These are phyloP conservation scores for Candida krabiensis DNA, from an alignment of 805 yeast genomes.

Conservation along the genomic window DNA sequence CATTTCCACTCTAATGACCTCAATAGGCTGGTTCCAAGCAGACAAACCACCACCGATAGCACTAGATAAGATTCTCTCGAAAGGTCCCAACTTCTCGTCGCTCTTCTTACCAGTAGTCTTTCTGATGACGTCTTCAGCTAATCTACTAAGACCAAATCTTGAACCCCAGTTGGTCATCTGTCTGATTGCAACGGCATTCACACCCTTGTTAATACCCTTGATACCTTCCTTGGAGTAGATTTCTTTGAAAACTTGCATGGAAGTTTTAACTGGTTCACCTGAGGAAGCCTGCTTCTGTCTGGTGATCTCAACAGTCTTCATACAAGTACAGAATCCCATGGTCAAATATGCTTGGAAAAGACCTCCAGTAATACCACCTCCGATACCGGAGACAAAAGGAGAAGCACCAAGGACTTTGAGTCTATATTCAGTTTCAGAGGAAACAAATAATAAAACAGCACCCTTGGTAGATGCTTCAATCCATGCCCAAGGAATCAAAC, in stretches of 20 bases:
- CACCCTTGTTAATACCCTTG: constrained; percentile 95
- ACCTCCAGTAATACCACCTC: constrained; percentile 97
- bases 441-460: constrained; percentile 88
- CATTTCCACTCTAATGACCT: constrained; percentile 97
- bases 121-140: constrained; percentile 85
- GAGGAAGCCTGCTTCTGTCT: constrained; percentile 69
- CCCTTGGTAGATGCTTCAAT: constrained; percentile 99
- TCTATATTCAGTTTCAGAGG: constrained; percentile 87
- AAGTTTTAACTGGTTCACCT: constrained; percentile 71
- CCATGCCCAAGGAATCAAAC: constrained; percentile 99
- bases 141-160: constrained; percentile 87
- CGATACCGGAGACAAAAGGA: constrained; percentile 82
- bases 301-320: constrained; percentile 98
- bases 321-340: constrained; percentile 98
- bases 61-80: constrained; percentile 81
- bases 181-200: constrained; percentile 97
- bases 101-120: constrained; percentile 52
- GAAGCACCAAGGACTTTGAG: constrained; percentile 63
- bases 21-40: constrained; percentile 99
- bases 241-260: constrained; percentile 83
- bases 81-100: constrained; percentile 63
- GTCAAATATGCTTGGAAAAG: constrained; percentile 94
- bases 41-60: constrained; percentile 95
- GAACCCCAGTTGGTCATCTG: constrained; percentile 99
- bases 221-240: constrained; percentile 86